A percentile compares a stretch with the other conserved stretches of the same genome.
Evolutionary conservation across 176 grass and related monocot genomes (phyloP).

Genomic region (Carex myosuroides): DNA sequence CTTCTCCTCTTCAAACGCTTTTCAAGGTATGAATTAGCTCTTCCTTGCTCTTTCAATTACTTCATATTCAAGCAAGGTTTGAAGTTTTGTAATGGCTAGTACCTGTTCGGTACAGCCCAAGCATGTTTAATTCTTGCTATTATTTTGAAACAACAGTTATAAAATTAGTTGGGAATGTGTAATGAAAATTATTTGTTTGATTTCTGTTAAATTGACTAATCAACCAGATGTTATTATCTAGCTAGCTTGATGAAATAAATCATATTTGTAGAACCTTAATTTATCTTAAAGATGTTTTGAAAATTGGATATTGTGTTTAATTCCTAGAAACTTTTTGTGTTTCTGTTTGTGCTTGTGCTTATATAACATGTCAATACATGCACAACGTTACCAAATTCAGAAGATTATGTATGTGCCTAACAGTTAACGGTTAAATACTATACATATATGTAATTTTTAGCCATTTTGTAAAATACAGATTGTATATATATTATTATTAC

Average conservation of each 20-base stretch:
- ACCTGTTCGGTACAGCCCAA: not conserved
- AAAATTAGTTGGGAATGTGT: no score
- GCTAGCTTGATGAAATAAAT: not conserved
- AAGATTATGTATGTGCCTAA: no score
- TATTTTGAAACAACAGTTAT: not conserved
- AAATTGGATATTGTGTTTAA: not conserved
- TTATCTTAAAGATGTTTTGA: not conserved
- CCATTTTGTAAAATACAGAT: no score
- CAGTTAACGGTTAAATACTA: no score
- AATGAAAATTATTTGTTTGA: not conserved
- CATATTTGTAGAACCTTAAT: not conserved
- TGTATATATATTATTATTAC: no score
- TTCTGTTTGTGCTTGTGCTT: not conserved
- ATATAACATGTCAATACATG: not conserved
- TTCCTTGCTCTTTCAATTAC: not conserved
- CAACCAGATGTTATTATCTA: no score
- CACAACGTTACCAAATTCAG: no score
- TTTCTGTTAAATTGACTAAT: not conserved
- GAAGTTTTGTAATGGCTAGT: not conserved
- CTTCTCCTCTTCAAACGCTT: not conserved
- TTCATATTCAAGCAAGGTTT: not conserved
- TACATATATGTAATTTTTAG: no score
- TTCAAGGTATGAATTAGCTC: no score
- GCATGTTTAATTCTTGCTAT: not conserved
- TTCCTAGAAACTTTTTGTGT: not conserved